phyloP scores from a whole-genome alignment of 2,329 filamentous ascomycete genomes.

The Meredithiella fracta region DNA sequence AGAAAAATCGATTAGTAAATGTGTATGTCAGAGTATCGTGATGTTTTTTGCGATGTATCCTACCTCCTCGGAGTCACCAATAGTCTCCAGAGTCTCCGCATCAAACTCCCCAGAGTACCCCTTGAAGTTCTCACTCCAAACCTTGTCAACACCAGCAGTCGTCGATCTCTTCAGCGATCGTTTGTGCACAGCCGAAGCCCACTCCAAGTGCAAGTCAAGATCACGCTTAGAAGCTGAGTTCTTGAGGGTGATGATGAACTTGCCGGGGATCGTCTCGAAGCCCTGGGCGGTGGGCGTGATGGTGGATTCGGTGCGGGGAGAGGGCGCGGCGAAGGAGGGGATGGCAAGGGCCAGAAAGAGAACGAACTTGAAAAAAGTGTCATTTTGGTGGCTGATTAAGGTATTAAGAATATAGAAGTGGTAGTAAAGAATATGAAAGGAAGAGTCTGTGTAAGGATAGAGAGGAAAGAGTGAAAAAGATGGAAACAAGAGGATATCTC shows the following conservation, averaged over 20 bases:
- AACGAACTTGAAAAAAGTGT: conserved; percentile 8
- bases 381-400: not conserved
- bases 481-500: too few species aligned
- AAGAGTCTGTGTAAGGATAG: not conserved
- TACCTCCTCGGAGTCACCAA: conserved; percentile 26
- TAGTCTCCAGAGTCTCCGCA: conserved; percentile 24
- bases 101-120: conserved; percentile 30
- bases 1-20: not conserved
- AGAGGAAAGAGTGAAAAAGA: too few species aligned
- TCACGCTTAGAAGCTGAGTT: conserved; percentile 20
- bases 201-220: conserved; percentile 22
- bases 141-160: conserved; percentile 21
- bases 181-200: conserved; percentile 21
- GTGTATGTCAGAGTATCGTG: not conserved
- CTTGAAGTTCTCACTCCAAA: conserved; percentile 19
- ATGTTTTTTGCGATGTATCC: conserved; percentile 16
- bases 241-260: conserved; percentile 32
- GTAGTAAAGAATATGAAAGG: not conserved
- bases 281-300: not conserved
- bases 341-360: conserved; percentile 6
- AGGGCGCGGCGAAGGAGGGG: conserved; percentile 8
- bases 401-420: not conserved
- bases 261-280: conserved; percentile 19
- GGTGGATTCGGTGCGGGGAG: not conserved
- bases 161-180: conserved; percentile 21